Evolutionary conservation across 2,329 filamentous ascomycete genomes (phyloP), one percentile per base, ranked within the genome.

Genomic region (Pseudogymnoascus sp.): DNA sequence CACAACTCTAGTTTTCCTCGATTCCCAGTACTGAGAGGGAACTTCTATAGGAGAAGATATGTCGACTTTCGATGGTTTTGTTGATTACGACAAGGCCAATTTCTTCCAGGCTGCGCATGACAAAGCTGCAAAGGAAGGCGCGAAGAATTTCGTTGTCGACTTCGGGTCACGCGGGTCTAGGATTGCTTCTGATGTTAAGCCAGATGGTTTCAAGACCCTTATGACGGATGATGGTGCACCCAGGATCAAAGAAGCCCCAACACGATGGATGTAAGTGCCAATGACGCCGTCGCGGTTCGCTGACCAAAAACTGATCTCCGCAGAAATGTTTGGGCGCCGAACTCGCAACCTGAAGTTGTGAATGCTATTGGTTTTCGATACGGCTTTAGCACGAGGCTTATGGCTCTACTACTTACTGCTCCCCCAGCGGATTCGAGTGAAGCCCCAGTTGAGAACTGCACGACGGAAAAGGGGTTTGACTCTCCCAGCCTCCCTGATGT

Each of bases 311-410:
- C 28, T 58, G 56, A 38, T 65, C 28, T 57, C 21, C 28, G 34
- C 63, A 85, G 82, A 65, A 89, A 90, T 63, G 79, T 91, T 23
- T 91, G 86, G 84, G 77, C 81, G 52, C 86, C 86, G 0, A 80
- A 82, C 65, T 71, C 72, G 15, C 85, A 90, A 65, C 75, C 74
- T 34, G 75, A 80, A 2, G 68, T 80, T 8, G 76, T 90, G 45
- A 13, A 52, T 9, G 45, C 26, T 30, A 52, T 52, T 18, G 45
- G n/a, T 33, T 9, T 19, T 52, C 45, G 26, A 3, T 52, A 52
- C 33, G 81, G 81, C 48, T 86, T 91, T 65, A 89, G 88, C 0
- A 80, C 81, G 26, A 78, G 88, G 58, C 74, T 90, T 12, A 76
- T 80, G 15, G 82, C 80, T 5, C 75, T 90, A 67, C 85, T 89